Evolutionary conservation across 805 yeast genomes (phyloP).

Genomic region (Lachancea meyersii): DNA sequence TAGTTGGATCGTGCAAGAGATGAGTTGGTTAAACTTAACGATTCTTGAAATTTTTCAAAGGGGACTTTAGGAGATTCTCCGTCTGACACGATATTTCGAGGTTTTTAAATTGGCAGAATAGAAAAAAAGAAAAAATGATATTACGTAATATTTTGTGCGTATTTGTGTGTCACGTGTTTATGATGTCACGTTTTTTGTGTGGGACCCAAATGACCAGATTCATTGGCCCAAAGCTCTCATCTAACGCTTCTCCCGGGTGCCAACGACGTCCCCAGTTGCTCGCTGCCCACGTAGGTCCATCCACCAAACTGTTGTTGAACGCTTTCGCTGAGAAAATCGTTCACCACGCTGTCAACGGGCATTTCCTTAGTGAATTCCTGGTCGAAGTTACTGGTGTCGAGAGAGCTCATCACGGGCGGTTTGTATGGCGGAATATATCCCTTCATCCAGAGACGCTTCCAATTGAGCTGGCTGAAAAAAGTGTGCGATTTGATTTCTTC

Average conservation of each 20-base stretch:
- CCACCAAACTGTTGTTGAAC: slow-evolving; percentile 99
- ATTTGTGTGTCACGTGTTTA: too few relatives aligned
- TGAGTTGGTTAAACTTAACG: not conserved
- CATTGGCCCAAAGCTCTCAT: too few relatives aligned
- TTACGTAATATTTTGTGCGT: too few relatives aligned
- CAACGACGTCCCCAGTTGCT: slow-evolving; percentile 37
- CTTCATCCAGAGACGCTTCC: slow-evolving; percentile 76
- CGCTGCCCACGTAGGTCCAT: slow-evolving; percentile 88
- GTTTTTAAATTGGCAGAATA: not conserved
- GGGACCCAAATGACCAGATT: too few relatives aligned
- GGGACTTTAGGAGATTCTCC: not conserved
- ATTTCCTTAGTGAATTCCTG: slow-evolving; percentile 85
- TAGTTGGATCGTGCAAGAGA: not conserved
- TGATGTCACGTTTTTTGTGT: too few relatives aligned
- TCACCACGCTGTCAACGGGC: slow-evolving; percentile 93
- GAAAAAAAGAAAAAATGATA: too few relatives aligned
- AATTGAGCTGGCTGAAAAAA: slow-evolving; percentile 84
- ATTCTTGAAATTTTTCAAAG: slow-evolving; percentile 12
- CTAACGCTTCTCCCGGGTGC: slow-evolving; percentile 30
- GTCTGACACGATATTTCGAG: not conserved
- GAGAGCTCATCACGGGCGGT: slow-evolving; percentile 78
- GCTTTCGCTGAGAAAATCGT: slow-evolving; percentile 82
- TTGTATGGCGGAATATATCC: slow-evolving; percentile 93
- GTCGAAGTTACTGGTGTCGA: slow-evolving; percentile 92
- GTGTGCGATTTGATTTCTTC: slow-evolving; percentile 76